Conservation (phyloP, 345 rosid genomes). For the Citropsis articulata region DNA sequence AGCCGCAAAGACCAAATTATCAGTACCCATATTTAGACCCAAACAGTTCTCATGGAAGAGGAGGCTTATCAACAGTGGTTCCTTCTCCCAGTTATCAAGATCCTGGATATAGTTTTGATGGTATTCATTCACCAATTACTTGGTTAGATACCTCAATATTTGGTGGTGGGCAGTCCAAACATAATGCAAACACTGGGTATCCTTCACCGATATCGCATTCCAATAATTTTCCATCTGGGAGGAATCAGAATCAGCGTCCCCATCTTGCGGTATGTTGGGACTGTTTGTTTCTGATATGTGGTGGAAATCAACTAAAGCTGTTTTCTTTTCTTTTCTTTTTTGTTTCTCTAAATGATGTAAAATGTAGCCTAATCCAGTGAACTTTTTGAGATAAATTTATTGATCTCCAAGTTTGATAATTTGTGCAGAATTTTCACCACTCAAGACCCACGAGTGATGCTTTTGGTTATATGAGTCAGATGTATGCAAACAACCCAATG, state of each 20-base stretch:
- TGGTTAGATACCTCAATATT: conserved; percentile 35
- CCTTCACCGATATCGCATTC: conserved; percentile 24
- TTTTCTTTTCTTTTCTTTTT: neutral
- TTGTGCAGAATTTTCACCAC: conserved; percentile 35
- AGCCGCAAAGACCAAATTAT: conserved; percentile 37
- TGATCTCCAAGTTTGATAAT: conserved; percentile 2
- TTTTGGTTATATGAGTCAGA: conserved; percentile 43
- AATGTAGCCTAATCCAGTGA: neutral
- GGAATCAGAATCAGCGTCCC: conserved; percentile 38
- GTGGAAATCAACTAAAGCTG: neutral
- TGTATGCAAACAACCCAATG: conserved; percentile 46
- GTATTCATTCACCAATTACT: conserved; percentile 29
- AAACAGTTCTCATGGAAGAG: conserved; percentile 39
- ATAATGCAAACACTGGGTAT: conserved; percentile 27
- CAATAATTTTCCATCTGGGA: conserved; percentile 39
- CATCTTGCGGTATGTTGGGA: conserved; percentile 38
- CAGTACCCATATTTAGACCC: conserved; percentile 36
- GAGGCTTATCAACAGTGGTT: conserved; percentile 31
- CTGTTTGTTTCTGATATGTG: neutral
- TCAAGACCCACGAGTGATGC: conserved; percentile 43
- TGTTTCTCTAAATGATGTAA: neutral
- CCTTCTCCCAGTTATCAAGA: conserved; percentile 41
- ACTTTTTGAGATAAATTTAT: neutral
- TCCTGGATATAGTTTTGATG: conserved; percentile 47
- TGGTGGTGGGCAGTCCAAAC: conserved; percentile 24